Evolutionary conservation across 176 grass and related monocot species (phyloP), one percentile per base, ranked within the genome.

Genomic region (Tillandsia leiboldiana): DNA sequence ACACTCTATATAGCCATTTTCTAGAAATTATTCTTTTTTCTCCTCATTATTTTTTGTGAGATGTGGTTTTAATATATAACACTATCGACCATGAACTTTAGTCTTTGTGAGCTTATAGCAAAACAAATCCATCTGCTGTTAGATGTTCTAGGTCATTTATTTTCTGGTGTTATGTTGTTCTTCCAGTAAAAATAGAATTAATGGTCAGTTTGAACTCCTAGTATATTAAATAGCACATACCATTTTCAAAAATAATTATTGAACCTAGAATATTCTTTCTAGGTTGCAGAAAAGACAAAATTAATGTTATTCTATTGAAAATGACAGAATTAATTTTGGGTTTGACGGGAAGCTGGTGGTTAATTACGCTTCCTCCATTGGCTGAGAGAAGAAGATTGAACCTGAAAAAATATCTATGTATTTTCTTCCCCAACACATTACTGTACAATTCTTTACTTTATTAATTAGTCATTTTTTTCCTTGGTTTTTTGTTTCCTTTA

Each of bases 271-370:
- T 42, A 51, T 51, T 67, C 48, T 53, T 12, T 23, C 24, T 26
- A 26, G 6, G 51, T 74, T 12, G 26, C 11, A 8, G 4, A 53
- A 72, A 27, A 10, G 20, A 57, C 50, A 48, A 22, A 11, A 10
- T 29, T 75, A 70, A 76, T 76, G 3, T 52, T 42, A 0, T 18
- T 70, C 18, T 61, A 6, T 75, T 80, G 48, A 47, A 28, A 51
- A 17, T 90, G 84, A 28, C 82, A 96, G 87, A 96, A 81, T 62
- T 90, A 96, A 81, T 62, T 90, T 90, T 74, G 87, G 87, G 56
- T 83, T 90, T 66, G 91, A 96, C 33, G 82, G 91, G 14, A 96
- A 90, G 58, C 75, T 96, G 73, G 84, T 96, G 28, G 91, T 96
- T 50, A 90, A 96, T 62, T 96, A 96, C 81, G 87, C 91, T 75